A percentile compares a stretch with the other conserved stretches of the same genome.
phyloP scores from a whole-genome alignment of 805 yeast genomes.

The Ogataea methylovora region DNA sequence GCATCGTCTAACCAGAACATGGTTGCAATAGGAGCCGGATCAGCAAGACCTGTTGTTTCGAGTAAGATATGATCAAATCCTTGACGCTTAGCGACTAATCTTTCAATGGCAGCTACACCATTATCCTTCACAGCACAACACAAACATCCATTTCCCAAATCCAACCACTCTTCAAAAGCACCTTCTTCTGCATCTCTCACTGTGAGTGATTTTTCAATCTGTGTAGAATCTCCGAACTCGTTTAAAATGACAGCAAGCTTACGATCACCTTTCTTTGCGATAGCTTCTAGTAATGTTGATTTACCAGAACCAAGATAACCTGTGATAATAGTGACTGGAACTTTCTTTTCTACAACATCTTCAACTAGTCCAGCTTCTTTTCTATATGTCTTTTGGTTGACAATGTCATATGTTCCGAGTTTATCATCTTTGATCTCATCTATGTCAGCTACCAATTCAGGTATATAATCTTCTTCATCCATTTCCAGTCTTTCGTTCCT shows the following conservation, averaged over 20 bases:
- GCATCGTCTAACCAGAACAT: conserved; percentile 98
- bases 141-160: conserved; percentile 91
- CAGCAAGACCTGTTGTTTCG: conserved; percentile 96
- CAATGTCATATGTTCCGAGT: conserved; percentile 22
- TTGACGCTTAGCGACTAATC: conserved; percentile 61
- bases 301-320: conserved; percentile 96
- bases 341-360: conserved; percentile 31
- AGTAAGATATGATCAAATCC: conserved; percentile 81
- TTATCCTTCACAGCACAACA: conserved; percentile 95
- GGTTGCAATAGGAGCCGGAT: conserved; percentile 93
- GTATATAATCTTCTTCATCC: conserved; percentile 16
- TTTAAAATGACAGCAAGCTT: conserved; percentile 85
- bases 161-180: conserved; percentile 87
- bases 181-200: conserved; percentile 44
- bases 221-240: conserved; percentile 88
- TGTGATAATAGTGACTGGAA: conserved; percentile 89
- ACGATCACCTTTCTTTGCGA: conserved; percentile 63
- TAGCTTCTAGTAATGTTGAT: conserved; percentile 70
- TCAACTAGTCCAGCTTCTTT: conserved; percentile 11
- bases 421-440: conserved; percentile 11
- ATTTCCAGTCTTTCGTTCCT: not conserved
- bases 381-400: conserved; percentile 25
- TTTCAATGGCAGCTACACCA: conserved; percentile 92
- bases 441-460: conserved; percentile 19
- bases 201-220: conserved; percentile 80